A percentile compares a stretch with the other conserved stretches of the same genome.
phyloP scores from a whole-genome alignment of 441 rosid genomes.

The Bruguiera hainesii region DNA sequence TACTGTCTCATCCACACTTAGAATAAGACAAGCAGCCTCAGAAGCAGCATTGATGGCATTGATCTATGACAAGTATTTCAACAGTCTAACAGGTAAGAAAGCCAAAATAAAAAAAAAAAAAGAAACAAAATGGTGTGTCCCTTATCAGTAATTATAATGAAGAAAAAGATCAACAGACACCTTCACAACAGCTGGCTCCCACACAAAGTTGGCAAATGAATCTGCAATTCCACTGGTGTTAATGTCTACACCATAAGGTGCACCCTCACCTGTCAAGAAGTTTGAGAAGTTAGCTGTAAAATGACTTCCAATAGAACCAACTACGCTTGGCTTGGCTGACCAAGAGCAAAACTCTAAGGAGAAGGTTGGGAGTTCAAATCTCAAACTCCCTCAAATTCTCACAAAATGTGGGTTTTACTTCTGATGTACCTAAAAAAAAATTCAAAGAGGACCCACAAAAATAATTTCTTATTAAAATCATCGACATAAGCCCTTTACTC shows the following conservation, averaged over 20 bases:
- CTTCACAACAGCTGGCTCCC: constrained; percentile 99
- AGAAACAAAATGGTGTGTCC: background rate
- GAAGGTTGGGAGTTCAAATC: too few species aligned
- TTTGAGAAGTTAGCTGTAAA: background rate
- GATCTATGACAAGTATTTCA: constrained; percentile 42
- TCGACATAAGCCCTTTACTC: background rate
- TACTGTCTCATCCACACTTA: constrained; percentile 96
- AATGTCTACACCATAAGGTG: constrained; percentile 91
- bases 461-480: background rate
- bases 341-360: too few species aligned
- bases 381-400: too few species aligned
- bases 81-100: constrained; percentile 6
- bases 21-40: constrained; percentile 94
- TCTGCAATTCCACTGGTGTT: constrained; percentile 95
- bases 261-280: constrained; percentile 69
- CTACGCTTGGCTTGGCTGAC: too few species aligned
- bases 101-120: background rate
- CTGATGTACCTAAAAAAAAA: background rate
- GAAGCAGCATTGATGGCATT: constrained; percentile 98
- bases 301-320: background rate
- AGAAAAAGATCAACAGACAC: constrained; percentile 29
- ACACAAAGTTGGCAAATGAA: constrained; percentile 94
- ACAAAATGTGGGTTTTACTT: too few species aligned
- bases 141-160: background rate
- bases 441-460: background rate